Base-by-base conservation (phyloP, 768 basidiomycete species). In the Boletus rubropictus region DNA sequence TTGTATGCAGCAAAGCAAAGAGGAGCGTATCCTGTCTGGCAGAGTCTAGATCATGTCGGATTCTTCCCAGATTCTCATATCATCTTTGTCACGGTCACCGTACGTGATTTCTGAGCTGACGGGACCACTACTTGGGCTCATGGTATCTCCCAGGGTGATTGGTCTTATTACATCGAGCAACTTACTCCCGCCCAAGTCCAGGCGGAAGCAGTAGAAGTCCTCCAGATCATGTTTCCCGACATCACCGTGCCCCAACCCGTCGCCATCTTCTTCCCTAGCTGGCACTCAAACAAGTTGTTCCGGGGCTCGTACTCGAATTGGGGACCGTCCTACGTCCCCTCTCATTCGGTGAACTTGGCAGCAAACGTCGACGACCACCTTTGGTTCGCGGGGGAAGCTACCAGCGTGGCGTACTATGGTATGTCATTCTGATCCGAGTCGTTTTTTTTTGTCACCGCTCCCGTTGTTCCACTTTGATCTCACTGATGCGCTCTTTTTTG, bases 21-120 rank as follows among this genome's bases (percentile, higher is more conserved):
- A 18, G 83, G 82, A 4, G 69, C 70, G 27, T 84, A 81, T 62
- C 79, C 82, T 0, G 73, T 84, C 4, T 84, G 82, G 83, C 83
- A 84, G 55, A 78, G 71, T 55, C 59, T 84, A 35, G 82, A 84
- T 55, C 72, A 77, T 46, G 51, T 65, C 1, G 68, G 71, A 39
- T 84, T 82, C 58, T 69, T 83, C 50, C 79, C 79, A 18, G 82
- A 77, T 4, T 82, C 79, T 4, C 74, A 76, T 5, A 70, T 84
- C 4, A 21, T 65, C 21, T 64, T 64, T 28, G 63, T 62, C 17
- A 62, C 61, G 0, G 63, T 64, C 0, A 62, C 62, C 0, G 60
- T 62, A 35, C 12, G 60, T 45, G 7, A 10, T 11, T 25, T 42
- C 20, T 8, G 17, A 39, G 14, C 17, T 21, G 4, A 15, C 17